Evolutionary conservation across 2,329 filamentous ascomycete species (phyloP).

Genomic region (Rutstroemia sp.): DNA sequence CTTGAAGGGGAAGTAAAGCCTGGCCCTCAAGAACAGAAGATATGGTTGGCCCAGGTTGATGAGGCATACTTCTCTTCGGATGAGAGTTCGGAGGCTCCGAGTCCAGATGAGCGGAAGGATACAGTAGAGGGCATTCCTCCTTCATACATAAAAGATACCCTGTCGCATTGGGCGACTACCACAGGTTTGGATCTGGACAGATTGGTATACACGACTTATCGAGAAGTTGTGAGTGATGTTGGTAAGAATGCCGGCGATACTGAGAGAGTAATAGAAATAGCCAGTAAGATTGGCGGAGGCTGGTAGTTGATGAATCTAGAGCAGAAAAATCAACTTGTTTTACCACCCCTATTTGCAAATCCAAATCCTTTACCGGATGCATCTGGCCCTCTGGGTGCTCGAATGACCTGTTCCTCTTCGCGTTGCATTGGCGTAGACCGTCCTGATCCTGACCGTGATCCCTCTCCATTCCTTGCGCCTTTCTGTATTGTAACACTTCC

Average conservation of each 20-base stretch:
- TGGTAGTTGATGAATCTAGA: slow-evolving; percentile 83
- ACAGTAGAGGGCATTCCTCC: slow-evolving; percentile 59
- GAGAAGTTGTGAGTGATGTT: slow-evolving; percentile 90
- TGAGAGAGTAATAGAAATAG: slow-evolving; percentile 79
- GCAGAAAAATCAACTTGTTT: slow-evolving; percentile 35
- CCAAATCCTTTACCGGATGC: slow-evolving; percentile 70
- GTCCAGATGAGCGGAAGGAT: slow-evolving; percentile 29
- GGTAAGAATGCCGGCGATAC: slow-evolving; percentile 69
- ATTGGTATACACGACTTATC: slow-evolving; percentile 78
- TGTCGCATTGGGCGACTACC: slow-evolving; percentile 68
- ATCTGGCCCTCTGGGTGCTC: slow-evolving; percentile 73
- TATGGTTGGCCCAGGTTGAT: slow-evolving; percentile 75
- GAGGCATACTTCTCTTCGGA: slow-evolving; percentile 84
- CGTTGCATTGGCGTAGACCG: slow-evolving; percentile 43
- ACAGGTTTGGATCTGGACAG: slow-evolving; percentile 65
- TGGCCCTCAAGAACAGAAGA: slow-evolving; percentile 73
- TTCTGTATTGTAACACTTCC: slow-evolving; percentile 40
- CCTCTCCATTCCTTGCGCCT: slow-evolving; percentile 32
- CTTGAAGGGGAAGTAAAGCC: slow-evolving; percentile 46
- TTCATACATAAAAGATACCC: slow-evolving; percentile 55
- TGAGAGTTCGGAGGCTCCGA: slow-evolving; percentile 35
- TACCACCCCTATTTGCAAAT: slow-evolving; percentile 60
- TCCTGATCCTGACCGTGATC: slow-evolving; percentile 34
- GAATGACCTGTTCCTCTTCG: slow-evolving; percentile 60
- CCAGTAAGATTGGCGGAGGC: slow-evolving; percentile 84